Percentiles rank a stretch among this genome's conserved stretches.
phyloP scores from a whole-genome alignment of 2,329 filamentous ascomycete genomes.

The Fusarium odoratissimum region DNA sequence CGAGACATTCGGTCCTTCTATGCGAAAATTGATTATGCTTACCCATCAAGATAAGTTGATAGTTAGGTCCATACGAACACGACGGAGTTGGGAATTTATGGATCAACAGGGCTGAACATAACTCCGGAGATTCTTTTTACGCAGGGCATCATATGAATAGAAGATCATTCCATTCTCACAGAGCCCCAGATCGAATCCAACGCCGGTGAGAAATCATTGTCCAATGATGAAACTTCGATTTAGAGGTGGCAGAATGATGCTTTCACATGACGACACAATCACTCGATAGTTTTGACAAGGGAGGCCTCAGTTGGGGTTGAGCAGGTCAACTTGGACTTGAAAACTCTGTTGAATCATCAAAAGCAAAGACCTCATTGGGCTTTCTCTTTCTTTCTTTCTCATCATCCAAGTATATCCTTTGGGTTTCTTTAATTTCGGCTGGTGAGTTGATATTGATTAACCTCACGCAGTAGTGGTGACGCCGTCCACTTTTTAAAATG shows the following conservation, averaged over 20 bases:
- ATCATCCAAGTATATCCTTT: neutral
- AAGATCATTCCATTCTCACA: neutral
- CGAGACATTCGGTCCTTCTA: neutral
- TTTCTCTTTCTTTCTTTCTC: neutral
- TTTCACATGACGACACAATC: conserved; percentile 36
- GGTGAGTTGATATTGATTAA: conserved; percentile 20
- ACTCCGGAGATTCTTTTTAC: neutral
- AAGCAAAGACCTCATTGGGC: neutral
- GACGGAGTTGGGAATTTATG: neutral
- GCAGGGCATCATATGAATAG: neutral
- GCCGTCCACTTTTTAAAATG: conserved; percentile 31
- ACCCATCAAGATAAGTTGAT: neutral
- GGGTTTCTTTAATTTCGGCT: conserved; percentile 21
- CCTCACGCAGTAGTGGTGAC: conserved; percentile 28
- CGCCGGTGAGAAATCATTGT: conserved; percentile 1
- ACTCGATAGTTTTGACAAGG: conserved; percentile 20
- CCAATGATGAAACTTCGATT: conserved; percentile 25
- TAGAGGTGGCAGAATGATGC: conserved; percentile 8
- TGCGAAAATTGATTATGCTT: neutral
- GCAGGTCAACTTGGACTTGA: neutral
- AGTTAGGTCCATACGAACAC: neutral
- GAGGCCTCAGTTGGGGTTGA: neutral
- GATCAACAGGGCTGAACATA: neutral
- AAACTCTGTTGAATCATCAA: neutral
- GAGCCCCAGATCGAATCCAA: conserved; percentile 4